Evolutionary conservation across 108 stramenopile genomes (phyloP).

Genomic region (Skeletonema costatum): DNA sequence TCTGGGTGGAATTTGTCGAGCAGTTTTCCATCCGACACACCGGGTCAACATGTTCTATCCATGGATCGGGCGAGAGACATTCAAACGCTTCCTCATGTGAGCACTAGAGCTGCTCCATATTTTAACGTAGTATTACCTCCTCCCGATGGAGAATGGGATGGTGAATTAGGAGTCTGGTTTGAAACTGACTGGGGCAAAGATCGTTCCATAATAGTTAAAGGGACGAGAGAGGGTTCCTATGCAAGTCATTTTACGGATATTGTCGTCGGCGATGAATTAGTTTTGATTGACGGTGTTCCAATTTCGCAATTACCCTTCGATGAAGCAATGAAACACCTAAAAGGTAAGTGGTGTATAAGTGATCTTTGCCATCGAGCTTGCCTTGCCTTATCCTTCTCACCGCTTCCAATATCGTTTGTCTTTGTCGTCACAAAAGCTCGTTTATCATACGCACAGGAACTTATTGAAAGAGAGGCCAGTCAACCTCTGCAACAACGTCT

Average conservation of each 20-base stretch:
- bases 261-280: slow-evolving; percentile 89
- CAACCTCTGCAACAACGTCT: slow-evolving; percentile 8
- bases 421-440: background rate
- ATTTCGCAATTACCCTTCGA: slow-evolving; percentile 73
- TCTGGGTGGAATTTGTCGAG: slow-evolving; percentile 64
- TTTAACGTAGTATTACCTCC: slow-evolving; percentile 82
- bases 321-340: slow-evolving; percentile 86
- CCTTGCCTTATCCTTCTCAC: background rate
- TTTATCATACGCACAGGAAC: slow-evolving; percentile 20
- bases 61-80: slow-evolving; percentile 64
- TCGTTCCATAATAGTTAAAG: slow-evolving; percentile 86
- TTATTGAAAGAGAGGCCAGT: background rate
- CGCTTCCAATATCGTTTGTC: background rate
- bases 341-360: slow-evolving; percentile 13
- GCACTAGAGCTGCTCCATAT: slow-evolving; percentile 75
- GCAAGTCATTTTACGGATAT: slow-evolving; percentile 86
- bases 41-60: slow-evolving; percentile 65
- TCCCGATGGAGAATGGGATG: slow-evolving; percentile 58
- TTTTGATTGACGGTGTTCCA: slow-evolving; percentile 76
- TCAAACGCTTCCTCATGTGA: slow-evolving; percentile 66
- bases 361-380: background rate
- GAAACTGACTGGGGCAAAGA: slow-evolving; percentile 90
- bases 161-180: slow-evolving; percentile 93
- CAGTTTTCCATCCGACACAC: slow-evolving; percentile 72
- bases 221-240: slow-evolving; percentile 78